phyloP scores from a whole-genome alignment of 768 basidiomycete species.

The Cyclocybe cylindracea region DNA sequence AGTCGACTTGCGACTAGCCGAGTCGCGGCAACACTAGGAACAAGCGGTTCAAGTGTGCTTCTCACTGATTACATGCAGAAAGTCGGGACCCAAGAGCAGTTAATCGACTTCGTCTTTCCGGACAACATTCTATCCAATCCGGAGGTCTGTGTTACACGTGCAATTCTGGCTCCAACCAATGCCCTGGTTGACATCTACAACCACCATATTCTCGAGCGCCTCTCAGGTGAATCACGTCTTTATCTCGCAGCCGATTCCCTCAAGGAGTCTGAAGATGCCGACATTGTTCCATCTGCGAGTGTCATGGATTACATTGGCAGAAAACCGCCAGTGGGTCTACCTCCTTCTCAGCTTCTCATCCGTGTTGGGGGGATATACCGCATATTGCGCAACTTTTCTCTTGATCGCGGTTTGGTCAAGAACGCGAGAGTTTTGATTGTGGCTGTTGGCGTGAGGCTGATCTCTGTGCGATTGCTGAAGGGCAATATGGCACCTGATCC shows the following conservation, averaged over 20 bases:
- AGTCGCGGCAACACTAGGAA: too few species aligned
- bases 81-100: background rate
- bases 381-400: conserved; percentile 37
- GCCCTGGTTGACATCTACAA: conserved; percentile 36
- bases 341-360: conserved; percentile 24
- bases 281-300: conserved; percentile 8
- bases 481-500: background rate
- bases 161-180: conserved; percentile 40
- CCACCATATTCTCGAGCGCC: conserved; percentile 21
- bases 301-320: conserved; percentile 15
- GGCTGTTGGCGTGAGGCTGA: conserved; percentile 20
- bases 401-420: conserved; percentile 38
- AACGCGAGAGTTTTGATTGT: conserved; percentile 36
- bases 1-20: too few species aligned
- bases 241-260: conserved; percentile 17
- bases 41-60: conserved; percentile 19
- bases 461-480: conserved; percentile 9
- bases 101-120: conserved; percentile 22
- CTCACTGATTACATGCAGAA: conserved; percentile 11
- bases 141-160: conserved; percentile 21
- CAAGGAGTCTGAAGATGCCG: conserved; percentile 9
- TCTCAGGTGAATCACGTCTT: conserved; percentile 14
- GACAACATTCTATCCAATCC: conserved; percentile 26
- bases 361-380: conserved; percentile 33
- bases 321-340: conserved; percentile 14